A percentile compares a stretch with the other conserved stretches of the same genome.
Conservation (phyloP, 805 yeast species). For the Sungouiozyma ichnusensis region DNA sequence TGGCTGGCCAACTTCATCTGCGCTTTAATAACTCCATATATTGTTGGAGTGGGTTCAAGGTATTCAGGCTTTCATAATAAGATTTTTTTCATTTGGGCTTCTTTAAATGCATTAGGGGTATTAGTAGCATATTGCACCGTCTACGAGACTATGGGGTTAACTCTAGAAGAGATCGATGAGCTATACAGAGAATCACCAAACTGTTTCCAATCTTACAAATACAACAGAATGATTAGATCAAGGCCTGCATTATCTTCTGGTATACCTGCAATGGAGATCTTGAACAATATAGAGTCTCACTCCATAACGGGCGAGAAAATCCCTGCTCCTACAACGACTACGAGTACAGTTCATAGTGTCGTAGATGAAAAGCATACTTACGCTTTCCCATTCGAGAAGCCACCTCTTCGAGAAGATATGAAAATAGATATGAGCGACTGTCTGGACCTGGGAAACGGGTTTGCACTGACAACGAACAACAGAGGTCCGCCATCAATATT, state of each 20-base stretch:
- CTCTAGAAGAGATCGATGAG: slow-evolving; percentile 73
- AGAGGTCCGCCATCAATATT: slow-evolving; percentile 33
- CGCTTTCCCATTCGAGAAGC: neutral
- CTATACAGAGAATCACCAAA: slow-evolving; percentile 51
- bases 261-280: slow-evolving; percentile 4
- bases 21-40: slow-evolving; percentile 66
- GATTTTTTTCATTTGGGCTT: slow-evolving; percentile 76
- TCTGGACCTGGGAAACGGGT: slow-evolving; percentile 28
- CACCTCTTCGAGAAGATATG: neutral
- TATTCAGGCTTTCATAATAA: slow-evolving; percentile 58
- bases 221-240: slow-evolving; percentile 24
- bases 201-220: slow-evolving; percentile 42
- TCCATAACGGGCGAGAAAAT: neutral
- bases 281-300: slow-evolving; percentile 2
- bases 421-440: slow-evolving; percentile 7
- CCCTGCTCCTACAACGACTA: neutral
- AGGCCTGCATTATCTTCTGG: slow-evolving; percentile 5
- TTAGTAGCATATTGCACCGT: slow-evolving; percentile 55
- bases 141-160: slow-evolving; percentile 71
- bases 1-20: slow-evolving; percentile 71
- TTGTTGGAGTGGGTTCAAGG: slow-evolving; percentile 55
- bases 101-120: slow-evolving; percentile 49
- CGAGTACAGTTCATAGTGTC: neutral
- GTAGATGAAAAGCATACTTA: neutral
- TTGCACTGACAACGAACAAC: slow-evolving; percentile 28